Evolutionary conservation across 495 filamentous ascomycete species (phyloP), one percentile per base, ranked within the genome.

Genomic region (Daldinia vernicosa): DNA sequence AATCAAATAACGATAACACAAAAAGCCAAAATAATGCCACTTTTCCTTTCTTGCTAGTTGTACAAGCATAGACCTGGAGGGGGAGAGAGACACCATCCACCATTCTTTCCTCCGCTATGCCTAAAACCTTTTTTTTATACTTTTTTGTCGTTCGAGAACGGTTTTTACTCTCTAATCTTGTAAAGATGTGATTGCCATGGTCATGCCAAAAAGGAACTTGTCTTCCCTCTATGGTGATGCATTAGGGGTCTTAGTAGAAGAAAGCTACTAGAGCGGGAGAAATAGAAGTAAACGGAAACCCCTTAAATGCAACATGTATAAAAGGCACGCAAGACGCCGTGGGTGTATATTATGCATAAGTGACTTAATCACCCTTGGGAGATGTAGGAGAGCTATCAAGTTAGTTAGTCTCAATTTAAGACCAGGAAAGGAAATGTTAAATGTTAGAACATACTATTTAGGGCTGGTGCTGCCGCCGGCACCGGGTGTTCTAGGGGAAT

Each of bases 361-460:
- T 24, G 60, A 60, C 60, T 35, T 67, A 71, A 57, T 74, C 71
- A 47, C 67, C 67, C 71, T 71, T 74, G 1, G 71, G 71, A 17
- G 71, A 70, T 3, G 62, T 64, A 22, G 74, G 70, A 56, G 69
- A 66, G 43, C 70, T 73, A 28, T 43, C 11, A 19, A 59, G 1
- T 32, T 26, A 8, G 45, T 69, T 69, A 73, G 61, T 12, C 37
- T 26, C 28, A 14, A 19, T 40, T 47, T 14, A 24, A 15, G 37
- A 5, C 19, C 2, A 35, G 26, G 5, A 1, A 17, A 24, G 24
- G n/a, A 12, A n/a, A 11, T 19, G 12, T 35, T 35, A 35, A 35
- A 14, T 6, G 19, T 47, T 47, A 24, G 30, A 24, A 66, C 70
- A 4, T 73, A 73, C 70, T 62, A 73, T 43, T 69, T 73, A 3